These are phyloP conservation scores for Hypomontagnella submonticulosa DNA, from an alignment of 495 filamentous ascomycete species.

Conservation along the genomic window DNA sequence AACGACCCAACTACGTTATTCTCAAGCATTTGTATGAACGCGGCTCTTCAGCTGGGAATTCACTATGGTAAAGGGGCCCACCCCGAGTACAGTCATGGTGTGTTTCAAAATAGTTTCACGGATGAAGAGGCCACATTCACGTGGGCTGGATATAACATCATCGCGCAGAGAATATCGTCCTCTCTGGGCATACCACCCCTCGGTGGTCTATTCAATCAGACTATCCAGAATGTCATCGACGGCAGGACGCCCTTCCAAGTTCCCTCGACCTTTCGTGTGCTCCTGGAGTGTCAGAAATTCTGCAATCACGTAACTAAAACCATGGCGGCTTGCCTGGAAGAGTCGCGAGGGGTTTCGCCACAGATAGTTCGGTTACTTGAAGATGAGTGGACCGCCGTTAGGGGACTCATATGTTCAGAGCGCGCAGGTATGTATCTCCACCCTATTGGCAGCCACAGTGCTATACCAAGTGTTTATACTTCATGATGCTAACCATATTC, in stretches of 20 bases:
- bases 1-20: conserved; percentile 56
- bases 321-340: conserved; percentile 54
- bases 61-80: conserved; percentile 57
- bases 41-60: conserved; percentile 53
- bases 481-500: not conserved
- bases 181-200: conserved; percentile 55
- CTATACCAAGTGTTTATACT: not conserved
- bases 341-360: conserved; percentile 53
- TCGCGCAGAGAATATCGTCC: conserved; percentile 54
- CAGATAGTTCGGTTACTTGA: conserved; percentile 55
- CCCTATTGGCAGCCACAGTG: not conserved
- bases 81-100: conserved; percentile 52
- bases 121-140: conserved; percentile 59
- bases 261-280: conserved; percentile 52
- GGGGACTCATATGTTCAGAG: conserved; percentile 53
- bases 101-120: conserved; percentile 48
- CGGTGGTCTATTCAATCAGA: conserved; percentile 54
- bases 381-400: conserved; percentile 56
- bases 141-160: conserved; percentile 58
- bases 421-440: conserved; percentile 50
- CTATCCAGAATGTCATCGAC: conserved; percentile 54
- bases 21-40: conserved; percentile 53
- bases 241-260: conserved; percentile 50
- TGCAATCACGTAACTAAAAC: conserved; percentile 53
- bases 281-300: conserved; percentile 57